Percentiles rank a stretch among this genome's conserved stretches.
Conservation (phyloP, 441 rosid genomes). For the Melastoma candidum region DNA sequence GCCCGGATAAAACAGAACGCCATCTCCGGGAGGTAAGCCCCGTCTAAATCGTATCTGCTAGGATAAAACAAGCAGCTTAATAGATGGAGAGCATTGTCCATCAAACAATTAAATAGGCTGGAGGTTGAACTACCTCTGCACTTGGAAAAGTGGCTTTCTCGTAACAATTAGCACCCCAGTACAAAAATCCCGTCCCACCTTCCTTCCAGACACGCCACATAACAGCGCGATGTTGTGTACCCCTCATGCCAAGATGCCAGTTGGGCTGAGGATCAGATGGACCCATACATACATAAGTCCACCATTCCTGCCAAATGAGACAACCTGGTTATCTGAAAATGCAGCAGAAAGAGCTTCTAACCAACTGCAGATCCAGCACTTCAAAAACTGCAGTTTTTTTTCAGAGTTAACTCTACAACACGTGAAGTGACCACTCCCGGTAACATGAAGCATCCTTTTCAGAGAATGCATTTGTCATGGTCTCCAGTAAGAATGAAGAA, state of each 20-base stretch:
- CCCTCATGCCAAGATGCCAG: conserved; percentile 98
- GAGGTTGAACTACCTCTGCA: conserved; percentile 57
- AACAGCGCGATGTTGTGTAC: conserved; percentile 95
- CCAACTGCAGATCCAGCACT: no score
- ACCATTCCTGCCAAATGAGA: conserved; percentile 64
- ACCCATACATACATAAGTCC: conserved; percentile 59
- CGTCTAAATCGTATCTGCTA: conserved; percentile 77
- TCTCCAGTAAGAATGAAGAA: no score
- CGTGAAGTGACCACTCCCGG: no score
- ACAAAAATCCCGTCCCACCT: conserved; percentile 91
- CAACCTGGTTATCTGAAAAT: not conserved
- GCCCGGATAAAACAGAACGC: conserved; percentile 82
- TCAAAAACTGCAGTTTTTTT: no score
- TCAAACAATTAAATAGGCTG: not conserved
- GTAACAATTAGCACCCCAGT: conserved; percentile 97
- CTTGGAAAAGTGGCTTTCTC: conserved; percentile 87
- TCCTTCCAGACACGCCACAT: conserved; percentile 99
- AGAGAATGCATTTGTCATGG: no score
- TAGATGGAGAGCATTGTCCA: no score
- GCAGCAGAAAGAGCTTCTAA: no score
- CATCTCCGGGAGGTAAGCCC: conserved; percentile 94
- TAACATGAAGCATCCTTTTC: no score
- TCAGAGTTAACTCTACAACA: no score
- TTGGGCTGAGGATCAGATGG: conserved; percentile 98
- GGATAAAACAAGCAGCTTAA: not conserved